A percentile compares a stretch with the other conserved stretches of the same genome.
These are phyloP conservation scores for Solidago caesia DNA, from an alignment of 129 eudicot genomes.

Conservation along the genomic window DNA sequence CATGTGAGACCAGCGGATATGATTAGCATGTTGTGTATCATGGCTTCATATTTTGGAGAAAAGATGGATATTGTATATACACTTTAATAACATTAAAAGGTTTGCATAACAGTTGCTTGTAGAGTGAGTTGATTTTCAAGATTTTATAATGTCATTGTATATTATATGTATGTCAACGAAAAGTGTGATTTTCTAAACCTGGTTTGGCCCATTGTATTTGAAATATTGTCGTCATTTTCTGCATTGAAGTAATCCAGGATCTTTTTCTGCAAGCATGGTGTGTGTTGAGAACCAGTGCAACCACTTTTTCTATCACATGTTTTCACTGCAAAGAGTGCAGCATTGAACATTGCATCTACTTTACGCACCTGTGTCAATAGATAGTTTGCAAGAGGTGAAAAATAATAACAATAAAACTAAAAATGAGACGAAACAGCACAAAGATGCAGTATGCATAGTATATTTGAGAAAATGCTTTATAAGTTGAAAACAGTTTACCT, in stretches of 20 bases:
- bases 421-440: background rate
- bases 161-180: constrained; percentile 5
- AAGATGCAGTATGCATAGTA: too few relatives aligned
- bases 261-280: constrained; percentile 76
- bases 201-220: constrained; percentile 56
- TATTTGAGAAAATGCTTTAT: background rate
- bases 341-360: constrained; percentile 73
- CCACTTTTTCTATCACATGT: constrained; percentile 62
- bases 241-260: constrained; percentile 63
- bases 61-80: background rate
- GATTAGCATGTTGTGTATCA: background rate
- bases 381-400: constrained; percentile 12
- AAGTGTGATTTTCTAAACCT: constrained; percentile 39
- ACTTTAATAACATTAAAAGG: background rate
- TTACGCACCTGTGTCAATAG: constrained; percentile 55
- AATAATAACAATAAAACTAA: background rate
- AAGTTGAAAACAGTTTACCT: constrained; percentile 49
- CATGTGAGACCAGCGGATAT: background rate
- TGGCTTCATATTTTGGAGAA: background rate
- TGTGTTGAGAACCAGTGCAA: constrained; percentile 61
- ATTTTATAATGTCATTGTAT: background rate
- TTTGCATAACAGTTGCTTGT: background rate
- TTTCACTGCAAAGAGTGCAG: constrained; percentile 68
- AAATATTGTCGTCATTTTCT: constrained; percentile 41
- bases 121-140: constrained; percentile 6